Base-by-base conservation (phyloP, 2,329 filamentous ascomycete genomes). In the Leptoxyphium fumago region DNA sequence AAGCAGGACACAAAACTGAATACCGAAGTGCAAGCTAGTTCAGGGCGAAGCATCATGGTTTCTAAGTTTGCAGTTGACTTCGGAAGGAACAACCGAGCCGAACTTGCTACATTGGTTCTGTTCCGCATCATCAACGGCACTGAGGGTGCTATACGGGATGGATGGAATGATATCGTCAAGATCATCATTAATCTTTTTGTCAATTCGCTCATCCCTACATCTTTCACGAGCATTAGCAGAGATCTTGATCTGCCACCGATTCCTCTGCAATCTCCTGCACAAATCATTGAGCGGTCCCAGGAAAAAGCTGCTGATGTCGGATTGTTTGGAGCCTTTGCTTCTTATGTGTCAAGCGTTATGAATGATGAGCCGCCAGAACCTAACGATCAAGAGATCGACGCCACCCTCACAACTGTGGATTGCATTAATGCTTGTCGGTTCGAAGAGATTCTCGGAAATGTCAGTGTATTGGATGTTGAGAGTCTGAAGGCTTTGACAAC, bases 331-430 rank as follows among this genome's bases (percentile, higher is more conserved):
- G 87, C 89, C 1, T 85, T 98, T 55, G 93, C 89, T 0, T 94
- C 84, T 5, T 98, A 96, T 57, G 87, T 98, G 29, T 94, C 88
- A n/a, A 96, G 89, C 61, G 96, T 98, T 61, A 91, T 93, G 38
- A 93, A 91, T 10, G 91, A 96, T 62, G 91, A 98, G 58, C 91
- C 91, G 10, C 91, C 91, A 0, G 91, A 98, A 65, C 91, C 91
- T 2, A 96, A 91, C 1, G 87, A 96, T 51, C 89, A 96, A 60
- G 91, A 98, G 61, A 73, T 98, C 28, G 91, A 98, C 57, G 94
- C 91, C 59, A 96, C 91, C 0, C 70, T 98, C 9, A 91, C 84
- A 59, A 89, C 91, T 1, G 84, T 95, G 2, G 91, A 96, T 60
- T 98, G 89, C 56, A 80, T 98, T 38, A 89, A 84, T 53, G 82